A percentile compares a stretch with the other conserved stretches of the same genome.
These are phyloP conservation scores for Tolypocladium paradoxum DNA, from an alignment of 2,329 filamentous ascomycete genomes.

Conservation along the genomic window DNA sequence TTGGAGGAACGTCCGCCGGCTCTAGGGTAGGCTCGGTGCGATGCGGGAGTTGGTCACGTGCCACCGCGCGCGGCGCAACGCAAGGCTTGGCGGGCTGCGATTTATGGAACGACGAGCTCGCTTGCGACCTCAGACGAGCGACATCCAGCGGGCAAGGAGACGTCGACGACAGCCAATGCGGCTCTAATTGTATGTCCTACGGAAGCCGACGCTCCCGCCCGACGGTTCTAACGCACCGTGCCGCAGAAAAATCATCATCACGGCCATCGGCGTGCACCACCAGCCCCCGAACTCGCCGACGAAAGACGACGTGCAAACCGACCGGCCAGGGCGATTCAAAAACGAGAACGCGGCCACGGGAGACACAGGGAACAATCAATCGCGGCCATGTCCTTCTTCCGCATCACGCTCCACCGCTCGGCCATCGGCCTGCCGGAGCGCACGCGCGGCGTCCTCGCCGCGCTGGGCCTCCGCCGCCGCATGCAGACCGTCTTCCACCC, in stretches of 20 bases:
- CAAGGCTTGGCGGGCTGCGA: not conserved
- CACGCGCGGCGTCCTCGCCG: slow-evolving; percentile 68
- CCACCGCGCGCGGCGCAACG: not conserved
- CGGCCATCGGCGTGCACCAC: not conserved
- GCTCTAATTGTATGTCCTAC: not conserved
- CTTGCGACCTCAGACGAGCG: not conserved
- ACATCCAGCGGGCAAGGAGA: not conserved
- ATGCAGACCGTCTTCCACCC: slow-evolving; percentile 84
- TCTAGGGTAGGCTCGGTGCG: not conserved
- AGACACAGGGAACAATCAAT: not conserved
- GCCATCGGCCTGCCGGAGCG: slow-evolving; percentile 79
- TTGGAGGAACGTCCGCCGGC: too few species aligned
- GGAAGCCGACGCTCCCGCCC: not conserved
- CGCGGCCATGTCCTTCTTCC: slow-evolving; percentile 64
- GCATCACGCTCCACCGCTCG: slow-evolving; percentile 80
- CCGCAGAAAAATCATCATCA: not conserved
- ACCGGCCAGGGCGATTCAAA: too few species aligned
- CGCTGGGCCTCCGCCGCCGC: slow-evolving; percentile 76
- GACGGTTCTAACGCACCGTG: not conserved
- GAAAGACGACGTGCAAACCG: too few species aligned
- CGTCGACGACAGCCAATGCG: not conserved
- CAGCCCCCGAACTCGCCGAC: not conserved
- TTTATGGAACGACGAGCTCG: not conserved
- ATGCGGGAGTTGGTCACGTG: not conserved
- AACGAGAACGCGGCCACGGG: not conserved